Conservation (phyloP, 176 grass and related monocot genomes). For the Ampelocalamus luodianensis region DNA sequence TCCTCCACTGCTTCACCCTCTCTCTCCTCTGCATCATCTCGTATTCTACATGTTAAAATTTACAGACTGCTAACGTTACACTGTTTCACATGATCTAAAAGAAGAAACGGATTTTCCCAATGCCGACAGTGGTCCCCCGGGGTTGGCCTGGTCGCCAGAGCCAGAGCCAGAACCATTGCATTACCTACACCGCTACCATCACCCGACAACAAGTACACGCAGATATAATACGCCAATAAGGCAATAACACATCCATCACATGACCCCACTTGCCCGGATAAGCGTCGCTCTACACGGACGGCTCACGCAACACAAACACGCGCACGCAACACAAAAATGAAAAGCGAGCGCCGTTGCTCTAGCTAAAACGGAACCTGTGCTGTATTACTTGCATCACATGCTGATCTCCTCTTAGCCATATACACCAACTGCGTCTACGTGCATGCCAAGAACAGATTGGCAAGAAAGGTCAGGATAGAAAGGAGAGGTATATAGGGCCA, state of each 20-base stretch:
- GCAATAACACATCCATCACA: constrained; percentile 32
- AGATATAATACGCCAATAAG: not conserved
- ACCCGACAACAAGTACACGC: constrained; percentile 30
- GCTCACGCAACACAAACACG: not conserved
- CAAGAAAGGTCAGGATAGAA: not conserved
- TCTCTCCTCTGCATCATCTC: too few species aligned
- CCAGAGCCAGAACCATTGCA: not conserved
- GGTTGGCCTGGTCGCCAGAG: not conserved
- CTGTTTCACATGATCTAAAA: too few species aligned
- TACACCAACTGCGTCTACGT: not conserved
- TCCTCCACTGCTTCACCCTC: too few species aligned
- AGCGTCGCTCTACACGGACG: constrained; percentile 21
- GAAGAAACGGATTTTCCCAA: not conserved
- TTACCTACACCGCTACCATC: not conserved
- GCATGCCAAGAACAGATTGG: constrained; percentile 3
- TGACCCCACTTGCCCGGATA: constrained; percentile 42
- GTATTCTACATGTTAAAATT: too few species aligned
- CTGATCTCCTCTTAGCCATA: not conserved
- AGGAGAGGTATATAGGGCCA: constrained; percentile 8
- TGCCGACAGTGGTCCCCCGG: constrained; percentile 37
- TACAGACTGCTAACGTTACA: too few species aligned
- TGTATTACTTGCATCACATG: constrained; percentile 11
- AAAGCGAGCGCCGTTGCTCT: not conserved
- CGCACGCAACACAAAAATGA: constrained; percentile 25
- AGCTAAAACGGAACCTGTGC: not conserved